phyloP scores from a whole-genome alignment of 1,284 basidiomycete genomes.

The Boletellus deceptivus region DNA sequence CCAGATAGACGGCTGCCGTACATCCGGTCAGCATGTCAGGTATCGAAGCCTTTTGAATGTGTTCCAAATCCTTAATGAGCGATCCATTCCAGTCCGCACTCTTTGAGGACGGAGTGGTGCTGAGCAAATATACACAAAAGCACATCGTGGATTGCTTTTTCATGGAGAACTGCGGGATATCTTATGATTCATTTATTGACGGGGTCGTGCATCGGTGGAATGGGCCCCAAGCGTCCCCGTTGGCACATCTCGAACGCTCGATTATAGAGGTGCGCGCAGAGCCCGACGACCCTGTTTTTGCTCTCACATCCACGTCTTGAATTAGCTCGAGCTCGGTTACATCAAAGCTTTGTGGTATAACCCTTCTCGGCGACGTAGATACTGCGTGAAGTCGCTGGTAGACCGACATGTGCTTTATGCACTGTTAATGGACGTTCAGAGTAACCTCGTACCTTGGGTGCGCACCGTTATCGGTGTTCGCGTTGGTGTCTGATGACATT shows the following conservation, averaged over 20 bases:
- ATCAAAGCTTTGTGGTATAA: constrained; percentile 65
- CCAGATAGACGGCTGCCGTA: constrained; percentile 48
- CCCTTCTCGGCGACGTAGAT: constrained; percentile 61
- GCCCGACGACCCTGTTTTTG: constrained; percentile 6
- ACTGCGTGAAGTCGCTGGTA: constrained; percentile 57
- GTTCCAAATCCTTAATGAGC: constrained; percentile 7
- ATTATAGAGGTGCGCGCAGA: constrained; percentile 49
- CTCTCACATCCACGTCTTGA: not conserved
- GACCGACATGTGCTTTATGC: constrained; percentile 66
- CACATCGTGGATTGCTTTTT: constrained; percentile 71
- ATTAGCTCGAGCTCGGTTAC: constrained; percentile 56
- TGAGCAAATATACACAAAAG: constrained; percentile 47
- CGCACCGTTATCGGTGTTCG: constrained; percentile 6
- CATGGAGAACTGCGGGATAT: constrained; percentile 55
- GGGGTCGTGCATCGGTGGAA: constrained; percentile 40
- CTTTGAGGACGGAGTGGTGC: constrained; percentile 53
- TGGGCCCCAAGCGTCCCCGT: constrained; percentile 33
- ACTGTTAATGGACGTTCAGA: constrained; percentile 38
- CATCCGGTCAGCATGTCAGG: constrained; percentile 62
- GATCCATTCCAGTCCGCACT: constrained; percentile 49
- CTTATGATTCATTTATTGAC: constrained; percentile 45
- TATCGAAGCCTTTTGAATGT: constrained; percentile 12
- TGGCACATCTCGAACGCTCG: constrained; percentile 50
- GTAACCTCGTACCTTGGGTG: constrained; percentile 36
- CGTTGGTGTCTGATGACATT: constrained; percentile 5